Evolutionary conservation across 495 filamentous ascomycete species (phyloP).

Genomic region (Aspergillus egyptiacus): DNA sequence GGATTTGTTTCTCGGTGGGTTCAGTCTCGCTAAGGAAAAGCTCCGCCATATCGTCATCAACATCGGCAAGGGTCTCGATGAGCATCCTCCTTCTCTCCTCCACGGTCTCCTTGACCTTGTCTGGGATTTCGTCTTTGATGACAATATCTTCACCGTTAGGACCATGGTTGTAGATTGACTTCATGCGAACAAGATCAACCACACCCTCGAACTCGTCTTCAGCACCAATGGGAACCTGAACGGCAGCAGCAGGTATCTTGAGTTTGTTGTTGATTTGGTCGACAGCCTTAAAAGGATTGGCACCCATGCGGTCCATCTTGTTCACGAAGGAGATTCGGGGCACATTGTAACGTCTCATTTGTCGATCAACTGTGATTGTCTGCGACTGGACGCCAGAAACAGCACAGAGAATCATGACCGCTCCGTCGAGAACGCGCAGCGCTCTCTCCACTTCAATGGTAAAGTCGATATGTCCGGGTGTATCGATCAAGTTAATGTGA

Average conservation of each 20-base stretch:
- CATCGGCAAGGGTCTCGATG: constrained; percentile 93
- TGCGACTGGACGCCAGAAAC: constrained; percentile 96
- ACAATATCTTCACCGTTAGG: constrained; percentile 64
- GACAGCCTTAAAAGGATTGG: constrained; percentile 95
- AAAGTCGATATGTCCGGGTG: constrained; percentile 98
- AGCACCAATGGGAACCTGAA: constrained; percentile 91
- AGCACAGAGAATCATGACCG: constrained; percentile 97
- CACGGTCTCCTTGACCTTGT: constrained; percentile 62
- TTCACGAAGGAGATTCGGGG: constrained; percentile 95
- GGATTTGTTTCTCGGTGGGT: constrained; percentile 75
- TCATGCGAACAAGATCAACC: constrained; percentile 90
- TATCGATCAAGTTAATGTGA: constrained; percentile 98
- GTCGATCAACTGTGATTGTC: constrained; percentile 95
- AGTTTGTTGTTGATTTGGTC: constrained; percentile 97
- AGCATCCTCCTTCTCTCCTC: constrained; percentile 76
- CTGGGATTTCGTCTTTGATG: constrained; percentile 74
- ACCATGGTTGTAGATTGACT: constrained; percentile 86
- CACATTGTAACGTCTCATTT: constrained; percentile 98
- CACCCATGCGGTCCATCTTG: constrained; percentile 99
- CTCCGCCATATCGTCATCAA: constrained; percentile 97
- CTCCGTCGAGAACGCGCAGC: constrained; percentile 90
- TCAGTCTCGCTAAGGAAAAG: constrained; percentile 82
- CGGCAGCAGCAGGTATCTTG: constrained; percentile 82
- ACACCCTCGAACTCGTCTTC: constrained; percentile 94
- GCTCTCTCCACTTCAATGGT: constrained; percentile 99